Evolutionary conservation across 768 basidiomycete genomes (phyloP).

Genomic region (Imleria badia): DNA sequence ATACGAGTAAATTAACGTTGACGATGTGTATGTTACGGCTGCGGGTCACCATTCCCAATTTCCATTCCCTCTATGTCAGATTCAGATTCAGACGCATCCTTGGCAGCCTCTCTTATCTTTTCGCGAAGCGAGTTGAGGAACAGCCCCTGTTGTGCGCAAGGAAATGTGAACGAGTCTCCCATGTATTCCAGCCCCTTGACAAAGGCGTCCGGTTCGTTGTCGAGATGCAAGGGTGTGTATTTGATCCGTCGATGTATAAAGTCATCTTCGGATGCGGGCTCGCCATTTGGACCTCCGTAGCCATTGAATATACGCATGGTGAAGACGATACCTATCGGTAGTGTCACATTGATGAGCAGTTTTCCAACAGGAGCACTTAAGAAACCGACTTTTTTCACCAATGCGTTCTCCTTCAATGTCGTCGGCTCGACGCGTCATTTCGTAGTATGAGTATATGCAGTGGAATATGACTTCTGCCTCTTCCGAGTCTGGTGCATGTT

Average conservation of each 20-base stretch:
- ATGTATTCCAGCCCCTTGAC: constrained; percentile 63
- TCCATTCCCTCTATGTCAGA: constrained; percentile 28
- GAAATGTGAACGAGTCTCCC: constrained; percentile 64
- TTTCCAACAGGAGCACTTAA: neutral
- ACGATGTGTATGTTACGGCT: constrained; percentile 2
- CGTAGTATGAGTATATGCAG: constrained; percentile 64
- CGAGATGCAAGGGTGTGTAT: constrained; percentile 63
- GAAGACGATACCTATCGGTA: constrained; percentile 57
- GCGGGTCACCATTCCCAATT: constrained; percentile 20
- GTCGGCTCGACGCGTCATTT: constrained; percentile 30
- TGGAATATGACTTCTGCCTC: constrained; percentile 57
- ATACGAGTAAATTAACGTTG: constrained; percentile 10
- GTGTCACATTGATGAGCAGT: constrained; percentile 5
- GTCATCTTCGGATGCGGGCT: constrained; percentile 34
- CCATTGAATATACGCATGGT: constrained; percentile 48
- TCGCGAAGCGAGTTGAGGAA: constrained; percentile 65
- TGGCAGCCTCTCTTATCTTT: constrained; percentile 41
- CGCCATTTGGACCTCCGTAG: constrained; percentile 30
- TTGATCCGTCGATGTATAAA: constrained; percentile 38
- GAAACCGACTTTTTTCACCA: constrained; percentile 33
- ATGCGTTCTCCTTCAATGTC: constrained; percentile 34
- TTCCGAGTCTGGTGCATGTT: constrained; percentile 25
- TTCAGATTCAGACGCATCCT: constrained; percentile 22
- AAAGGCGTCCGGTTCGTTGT: constrained; percentile 58
- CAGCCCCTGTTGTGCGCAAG: constrained; percentile 59